Evolutionary conservation across 1,139 yeast genomes (phyloP), one percentile per base, ranked within the genome.

Genomic region (Kluyveromyces sp.): DNA sequence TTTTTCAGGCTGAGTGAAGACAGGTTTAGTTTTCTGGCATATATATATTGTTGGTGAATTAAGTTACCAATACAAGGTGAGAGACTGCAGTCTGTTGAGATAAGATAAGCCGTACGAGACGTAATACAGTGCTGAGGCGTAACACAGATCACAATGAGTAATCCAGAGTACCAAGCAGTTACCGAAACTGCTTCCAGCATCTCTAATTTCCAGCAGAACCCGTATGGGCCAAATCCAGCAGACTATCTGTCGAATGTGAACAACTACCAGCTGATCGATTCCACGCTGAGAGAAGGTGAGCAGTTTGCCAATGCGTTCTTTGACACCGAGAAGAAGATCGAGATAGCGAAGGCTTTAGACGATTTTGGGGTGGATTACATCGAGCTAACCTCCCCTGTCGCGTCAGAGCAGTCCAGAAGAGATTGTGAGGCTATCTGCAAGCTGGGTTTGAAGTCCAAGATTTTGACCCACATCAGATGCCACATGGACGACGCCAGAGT

Each of bases 341-440:
- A 89, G 67, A 92, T 92, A 52, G 98, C 98, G 58, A 89, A 83
- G 74, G 97, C 97, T 15, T 73, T 92, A 51, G 97, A 89, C 65
- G 97, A 89, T 61, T 92, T 92, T 62, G 98, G 98, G 57, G 97
- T 88, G 43, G 98, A 92, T 69, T 92, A 92, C 71, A 92, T 92
- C 56, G 98, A 92, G 70, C 76, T 92, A 64, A 92, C 97, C 28
- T 88, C 96, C 2, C 98, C 98, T 18, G 97, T 94, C 44, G 97
- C 97, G 41, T 81, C 94, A 46, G 97, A 92, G 68, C 97, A 92
- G 70, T 80, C 92, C 49, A 78, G 94, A 66, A 71, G 66, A 55
- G 98, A 92, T 69, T 89, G 97, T 74, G 96, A 92, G 71, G 97
- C 96, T 49, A 92, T 92, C 57, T 92, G 97, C 75, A 89, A 92